Evolutionary conservation across 176 grass and related monocot genomes (phyloP), one percentile per base, ranked within the genome.

Genomic region (Canna indica): DNA sequence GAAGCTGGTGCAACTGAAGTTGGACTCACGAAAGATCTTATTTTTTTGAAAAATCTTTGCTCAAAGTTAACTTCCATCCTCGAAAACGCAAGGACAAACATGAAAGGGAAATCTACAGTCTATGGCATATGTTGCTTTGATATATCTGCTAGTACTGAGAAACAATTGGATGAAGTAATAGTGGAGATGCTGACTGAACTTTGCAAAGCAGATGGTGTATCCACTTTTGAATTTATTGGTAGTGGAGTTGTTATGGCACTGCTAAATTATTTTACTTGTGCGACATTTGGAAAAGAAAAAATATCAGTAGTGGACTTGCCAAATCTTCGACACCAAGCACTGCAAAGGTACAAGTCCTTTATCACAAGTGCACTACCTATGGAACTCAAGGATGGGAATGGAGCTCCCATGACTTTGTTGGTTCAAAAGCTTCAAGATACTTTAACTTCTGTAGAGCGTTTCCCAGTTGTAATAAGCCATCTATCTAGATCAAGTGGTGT

Each of bases 151-250:
- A 71, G 57, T 45, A 54, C 75, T 4, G 91, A 95, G 71, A 85
- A 88, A 71, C 82, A 90, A 35, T 73, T 90, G 7, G 75, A 90
- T 48, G 36, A 14, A 24, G 81, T 88, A 31, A 66, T 90, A 74
- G 24, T 78, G 29, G 78, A 95, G 72, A 95, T 90, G 72, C 47
- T 95, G 16, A 61, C 71, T 77, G 91, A 95, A 58, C 87, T 95
- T 74, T 85, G 81, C 61, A 95, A 85, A 62, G 84, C 74, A 3
- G 82, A 90, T 81, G 87, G 91, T 48, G 91, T 95, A 59, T 95
- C 91, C 24, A 95, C 91, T 17, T 95, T 95, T 78, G 91, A 95
- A 61, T 95, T 95, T 66, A 95, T 95, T 67, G 80, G 91, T 16
- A 95, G 91, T 72, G 91, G 87, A 68, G 82, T 85, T 59, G 70